Conservation (phyloP, 2,329 filamentous ascomycete species). For the Laburnicola sp. region DNA sequence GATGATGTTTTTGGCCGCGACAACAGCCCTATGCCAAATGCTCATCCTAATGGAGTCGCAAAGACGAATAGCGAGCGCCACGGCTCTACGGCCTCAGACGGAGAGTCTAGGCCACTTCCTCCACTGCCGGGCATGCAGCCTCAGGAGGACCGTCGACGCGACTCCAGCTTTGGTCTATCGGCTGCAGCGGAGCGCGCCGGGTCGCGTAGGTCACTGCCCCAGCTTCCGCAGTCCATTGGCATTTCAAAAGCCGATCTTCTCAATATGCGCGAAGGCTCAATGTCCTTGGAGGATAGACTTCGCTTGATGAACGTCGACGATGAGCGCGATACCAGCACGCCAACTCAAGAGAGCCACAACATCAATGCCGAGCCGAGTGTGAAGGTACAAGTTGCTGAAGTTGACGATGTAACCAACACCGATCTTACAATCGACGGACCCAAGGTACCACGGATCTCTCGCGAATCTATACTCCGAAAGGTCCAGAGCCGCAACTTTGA, state of each 20-base stretch:
- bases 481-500: conserved; percentile 69
- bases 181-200: conserved; percentile 73
- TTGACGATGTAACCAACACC: conserved; percentile 41
- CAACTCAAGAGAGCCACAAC: conserved; percentile 42
- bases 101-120: conserved; percentile 81
- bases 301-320: conserved; percentile 84
- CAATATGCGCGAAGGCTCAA: conserved; percentile 70
- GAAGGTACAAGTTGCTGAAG: conserved; percentile 40
- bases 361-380: conserved; percentile 31
- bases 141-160: conserved; percentile 58
- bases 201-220: conserved; percentile 70
- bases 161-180: conserved; percentile 66
- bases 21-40: conserved; percentile 67
- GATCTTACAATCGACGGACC: conserved; percentile 54
- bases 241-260: conserved; percentile 77
- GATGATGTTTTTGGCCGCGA: conserved; percentile 70
- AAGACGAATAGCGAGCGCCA: conserved; percentile 57
- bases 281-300: conserved; percentile 84
- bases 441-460: conserved; percentile 78
- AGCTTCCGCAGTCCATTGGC: conserved; percentile 68
- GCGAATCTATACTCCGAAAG: conserved; percentile 89
- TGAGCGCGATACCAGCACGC: conserved; percentile 41
- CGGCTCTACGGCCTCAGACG: conserved; percentile 75
- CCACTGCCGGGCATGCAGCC: conserved; percentile 73
- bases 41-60: conserved; percentile 47